Percentiles rank a stretch among this genome's conserved stretches.
These are phyloP conservation scores for Coniochaeta sp. DNA, from an alignment of 2,329 filamentous ascomycete species.

Conservation along the genomic window DNA sequence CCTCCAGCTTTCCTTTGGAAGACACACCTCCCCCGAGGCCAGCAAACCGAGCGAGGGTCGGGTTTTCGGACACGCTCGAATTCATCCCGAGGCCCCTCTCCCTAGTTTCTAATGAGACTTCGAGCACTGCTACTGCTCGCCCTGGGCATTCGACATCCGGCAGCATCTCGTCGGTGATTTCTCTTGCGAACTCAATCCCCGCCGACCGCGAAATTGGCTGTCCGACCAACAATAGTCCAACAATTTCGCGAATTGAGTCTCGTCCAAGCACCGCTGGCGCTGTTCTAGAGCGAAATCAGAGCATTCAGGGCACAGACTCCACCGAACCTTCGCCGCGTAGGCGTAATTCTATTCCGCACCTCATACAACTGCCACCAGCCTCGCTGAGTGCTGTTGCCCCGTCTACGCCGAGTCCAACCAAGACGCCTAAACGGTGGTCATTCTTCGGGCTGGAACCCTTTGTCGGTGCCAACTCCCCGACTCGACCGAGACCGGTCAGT, in stretches of 20 bases:
- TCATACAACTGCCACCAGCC: slow-evolving; percentile 33
- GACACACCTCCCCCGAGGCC: slow-evolving; percentile 11
- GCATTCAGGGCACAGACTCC: slow-evolving; percentile 22
- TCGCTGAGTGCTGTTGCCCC: slow-evolving; percentile 20
- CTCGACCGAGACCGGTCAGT: slow-evolving; percentile 38
- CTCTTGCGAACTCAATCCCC: slow-evolving; percentile 38
- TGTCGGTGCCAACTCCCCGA: slow-evolving; percentile 34
- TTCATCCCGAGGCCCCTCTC: slow-evolving; percentile 79
- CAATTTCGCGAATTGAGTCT: slow-evolving; percentile 33
- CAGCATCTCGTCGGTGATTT: slow-evolving; percentile 72
- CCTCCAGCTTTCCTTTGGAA: not conserved
- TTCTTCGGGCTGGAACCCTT: slow-evolving; percentile 56
- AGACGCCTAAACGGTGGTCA: slow-evolving; percentile 50
- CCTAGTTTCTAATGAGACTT: slow-evolving; percentile 75
- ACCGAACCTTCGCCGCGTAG: slow-evolving; percentile 33
- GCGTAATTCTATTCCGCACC: slow-evolving; percentile 52
- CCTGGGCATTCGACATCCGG: slow-evolving; percentile 67
- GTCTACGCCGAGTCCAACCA: slow-evolving; percentile 39
- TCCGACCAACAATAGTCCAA: slow-evolving; percentile 24
- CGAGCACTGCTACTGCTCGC: slow-evolving; percentile 65
- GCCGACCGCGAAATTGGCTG: slow-evolving; percentile 30
- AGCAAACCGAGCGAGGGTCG: slow-evolving; percentile 55
- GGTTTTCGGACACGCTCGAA: slow-evolving; percentile 77
- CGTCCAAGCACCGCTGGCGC: slow-evolving; percentile 66
- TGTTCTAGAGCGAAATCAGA: slow-evolving; percentile 49